Conservation (phyloP, 1,139 yeast genomes). For the Kurtzmaniella quercitrusa region DNA sequence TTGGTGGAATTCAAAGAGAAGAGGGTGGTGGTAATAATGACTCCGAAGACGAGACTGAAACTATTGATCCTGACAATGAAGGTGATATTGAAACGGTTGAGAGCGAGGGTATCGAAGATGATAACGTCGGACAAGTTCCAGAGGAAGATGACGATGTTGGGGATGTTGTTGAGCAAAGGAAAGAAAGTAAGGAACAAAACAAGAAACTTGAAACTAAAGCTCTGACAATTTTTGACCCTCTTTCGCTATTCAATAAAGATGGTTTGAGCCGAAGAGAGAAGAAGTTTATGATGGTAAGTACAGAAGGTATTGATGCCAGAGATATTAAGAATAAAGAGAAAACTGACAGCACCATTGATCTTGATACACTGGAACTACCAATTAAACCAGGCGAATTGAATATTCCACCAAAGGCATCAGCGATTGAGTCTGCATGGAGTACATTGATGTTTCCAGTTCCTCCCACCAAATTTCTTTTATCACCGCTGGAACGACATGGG, state of each 20-base stretch:
- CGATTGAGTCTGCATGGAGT: constrained; percentile 41
- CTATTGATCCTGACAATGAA: not conserved
- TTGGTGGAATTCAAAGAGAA: constrained; percentile 20
- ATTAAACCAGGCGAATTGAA: constrained; percentile 12
- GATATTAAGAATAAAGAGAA: constrained; percentile 1
- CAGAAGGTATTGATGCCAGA: constrained; percentile 21
- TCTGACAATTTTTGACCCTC: constrained; percentile 2
- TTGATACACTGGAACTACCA: constrained; percentile 2
- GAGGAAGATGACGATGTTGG: constrained; percentile 9
- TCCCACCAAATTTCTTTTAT: constrained; percentile 25
- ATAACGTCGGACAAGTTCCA: constrained; percentile 12
- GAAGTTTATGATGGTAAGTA: constrained; percentile 22
- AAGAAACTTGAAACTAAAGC: not conserved
- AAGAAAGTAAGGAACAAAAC: constrained; percentile 5
- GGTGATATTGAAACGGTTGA: constrained; percentile 5
- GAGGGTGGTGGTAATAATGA: constrained; percentile 7
- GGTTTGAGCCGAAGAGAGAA: constrained; percentile 19
- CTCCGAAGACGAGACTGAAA: not conserved
- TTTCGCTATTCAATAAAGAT: constrained; percentile 7
- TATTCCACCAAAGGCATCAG: constrained; percentile 44
- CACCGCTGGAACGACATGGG: constrained; percentile 45
- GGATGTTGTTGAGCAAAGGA: constrained; percentile 6
- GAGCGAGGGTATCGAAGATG: constrained; percentile 2
- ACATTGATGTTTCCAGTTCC: constrained; percentile 45
- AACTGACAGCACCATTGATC: not conserved